Conservation (phyloP, 805 yeast genomes). For the Saccharomycopsis synnaedendra region DNA sequence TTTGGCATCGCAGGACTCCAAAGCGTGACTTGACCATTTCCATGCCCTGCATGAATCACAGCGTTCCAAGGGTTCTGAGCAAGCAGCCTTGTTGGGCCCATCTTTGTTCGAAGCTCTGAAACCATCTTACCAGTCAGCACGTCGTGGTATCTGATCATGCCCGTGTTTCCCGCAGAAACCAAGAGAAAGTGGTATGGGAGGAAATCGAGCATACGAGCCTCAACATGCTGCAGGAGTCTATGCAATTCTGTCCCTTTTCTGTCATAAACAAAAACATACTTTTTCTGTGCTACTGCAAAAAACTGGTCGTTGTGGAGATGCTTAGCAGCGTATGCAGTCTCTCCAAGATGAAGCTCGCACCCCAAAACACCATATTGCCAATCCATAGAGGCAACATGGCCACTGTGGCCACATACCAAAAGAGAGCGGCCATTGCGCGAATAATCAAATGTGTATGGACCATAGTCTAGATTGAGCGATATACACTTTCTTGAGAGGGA, state of each 20-base stretch:
- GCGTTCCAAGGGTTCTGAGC: slow-evolving; percentile 94
- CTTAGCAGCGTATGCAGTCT: slow-evolving; percentile 83
- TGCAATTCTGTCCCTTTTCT: slow-evolving; percentile 87
- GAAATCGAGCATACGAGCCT: slow-evolving; percentile 71
- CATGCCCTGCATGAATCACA: slow-evolving; percentile 84
- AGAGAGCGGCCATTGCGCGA: slow-evolving; percentile 81
- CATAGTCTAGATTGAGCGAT: slow-evolving; percentile 61
- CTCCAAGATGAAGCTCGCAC: slow-evolving; percentile 76
- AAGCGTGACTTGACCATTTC: slow-evolving; percentile 82
- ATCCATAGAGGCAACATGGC: slow-evolving; percentile 92
- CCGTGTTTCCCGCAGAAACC: slow-evolving; percentile 82
- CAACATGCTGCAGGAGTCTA: slow-evolving; percentile 81
- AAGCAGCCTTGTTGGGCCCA: slow-evolving; percentile 86
- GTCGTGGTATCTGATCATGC: slow-evolving; percentile 85
- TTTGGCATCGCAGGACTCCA: slow-evolving; percentile 89
- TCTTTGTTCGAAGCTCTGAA: slow-evolving; percentile 71
- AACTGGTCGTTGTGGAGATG: slow-evolving; percentile 86
- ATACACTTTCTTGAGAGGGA: slow-evolving; percentile 67
- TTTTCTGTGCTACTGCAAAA: slow-evolving; percentile 95
- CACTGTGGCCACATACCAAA: slow-evolving; percentile 79
- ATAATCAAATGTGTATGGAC: slow-evolving; percentile 78
- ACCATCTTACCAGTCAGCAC: slow-evolving; percentile 86
- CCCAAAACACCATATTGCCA: slow-evolving; percentile 82
- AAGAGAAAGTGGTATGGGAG: slow-evolving; percentile 87
- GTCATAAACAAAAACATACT: slow-evolving; percentile 86